Evolutionary conservation across 768 basidiomycete species (phyloP), one percentile per base, ranked within the genome.

Genomic region (Leucogyrophana mollusca): DNA sequence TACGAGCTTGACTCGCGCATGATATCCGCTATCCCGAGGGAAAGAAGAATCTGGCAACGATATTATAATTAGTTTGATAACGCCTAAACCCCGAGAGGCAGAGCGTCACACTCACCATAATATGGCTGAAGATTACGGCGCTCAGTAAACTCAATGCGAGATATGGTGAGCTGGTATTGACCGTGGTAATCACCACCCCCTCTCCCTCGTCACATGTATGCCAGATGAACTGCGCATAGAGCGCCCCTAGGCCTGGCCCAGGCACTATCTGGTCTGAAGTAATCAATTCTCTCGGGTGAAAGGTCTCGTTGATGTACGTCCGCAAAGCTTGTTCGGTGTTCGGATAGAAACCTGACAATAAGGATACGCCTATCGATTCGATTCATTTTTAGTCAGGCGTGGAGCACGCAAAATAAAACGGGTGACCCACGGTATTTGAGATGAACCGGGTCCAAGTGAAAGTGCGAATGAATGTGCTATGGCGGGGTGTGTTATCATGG

Each of bases 361-460:
- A 9, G 9, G 40, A 7, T 25, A 16, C 20, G 8, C 20, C 40
- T 41, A 16, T 25, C n/a, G n/a, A n/a, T n/a, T n/a, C n/a, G n/a
- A n/a, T n/a, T n/a, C n/a, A n/a, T n/a, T n/a, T n/a, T n/a, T n/a
- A n/a, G n/a, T n/a, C n/a, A n/a, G n/a, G n/a, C n/a, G n/a, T n/a
- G n/a, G n/a, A n/a, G n/a, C n/a, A n/a, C n/a, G n/a, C n/a, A n/a
- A n/a, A n/a, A n/a, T n/a, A n/a, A n/a, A n/a, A n/a, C n/a, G n/a
- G n/a, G n/a, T n/a, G n/a, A n/a, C n/a, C n/a, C 24, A 47, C 46
- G 46, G 27, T 47, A 47, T 35, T 47, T 47, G 23, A 47, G 46
- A 24, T 47, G 46, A 18, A 20, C 13, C 4, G 18, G 40, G 5
- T 24, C 34, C 40, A 47, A 18, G n/a, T 33, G 32, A 20, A 47